A percentile compares a stretch with the other conserved stretches of the same genome.
Evolutionary conservation across 805 yeast species (phyloP).

Genomic region (Danielia reshetovae): DNA sequence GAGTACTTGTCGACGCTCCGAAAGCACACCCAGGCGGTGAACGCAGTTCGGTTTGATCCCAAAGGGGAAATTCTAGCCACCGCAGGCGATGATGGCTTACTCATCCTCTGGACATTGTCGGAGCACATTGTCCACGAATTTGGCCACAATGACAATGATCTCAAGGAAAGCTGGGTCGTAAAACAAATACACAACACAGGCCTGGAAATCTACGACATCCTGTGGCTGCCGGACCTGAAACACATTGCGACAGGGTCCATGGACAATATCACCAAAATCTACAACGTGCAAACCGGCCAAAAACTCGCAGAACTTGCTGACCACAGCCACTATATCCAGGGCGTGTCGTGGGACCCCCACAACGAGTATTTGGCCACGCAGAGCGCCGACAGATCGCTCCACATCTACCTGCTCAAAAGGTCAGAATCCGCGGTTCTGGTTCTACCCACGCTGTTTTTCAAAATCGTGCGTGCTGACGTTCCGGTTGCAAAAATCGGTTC

Average conservation of each 20-base stretch:
- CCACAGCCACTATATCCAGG: constrained; percentile 90
- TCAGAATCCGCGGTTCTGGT: constrained; percentile 20
- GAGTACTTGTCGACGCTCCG: constrained; percentile 76
- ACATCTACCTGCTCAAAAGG: constrained; percentile 51
- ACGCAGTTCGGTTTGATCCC: constrained; percentile 78
- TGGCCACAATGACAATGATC: constrained; percentile 52
- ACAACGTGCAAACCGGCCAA: constrained; percentile 52
- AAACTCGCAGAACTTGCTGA: constrained; percentile 59
- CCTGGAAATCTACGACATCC: constrained; percentile 83
- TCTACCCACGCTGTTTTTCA: constrained; percentile 39
- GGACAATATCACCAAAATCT: constrained; percentile 79
- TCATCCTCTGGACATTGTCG: constrained; percentile 71
- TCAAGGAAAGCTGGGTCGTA: constrained; percentile 71
- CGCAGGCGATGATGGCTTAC: constrained; percentile 93
- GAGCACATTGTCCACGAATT: constrained; percentile 55
- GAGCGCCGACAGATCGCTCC: constrained; percentile 82
- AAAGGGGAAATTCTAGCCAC: constrained; percentile 71
- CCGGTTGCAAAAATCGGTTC: constrained; percentile 35
- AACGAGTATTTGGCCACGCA: constrained; percentile 78
- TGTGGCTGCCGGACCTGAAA: constrained; percentile 86
- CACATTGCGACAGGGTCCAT: constrained; percentile 84
- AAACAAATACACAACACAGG: constrained; percentile 54
- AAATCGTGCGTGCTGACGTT: constrained; percentile 54
- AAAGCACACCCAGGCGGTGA: constrained; percentile 93
- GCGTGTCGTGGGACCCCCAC: constrained; percentile 92